Conservation (phyloP, 768 basidiomycete genomes). For the Mycena capillaripes region DNA sequence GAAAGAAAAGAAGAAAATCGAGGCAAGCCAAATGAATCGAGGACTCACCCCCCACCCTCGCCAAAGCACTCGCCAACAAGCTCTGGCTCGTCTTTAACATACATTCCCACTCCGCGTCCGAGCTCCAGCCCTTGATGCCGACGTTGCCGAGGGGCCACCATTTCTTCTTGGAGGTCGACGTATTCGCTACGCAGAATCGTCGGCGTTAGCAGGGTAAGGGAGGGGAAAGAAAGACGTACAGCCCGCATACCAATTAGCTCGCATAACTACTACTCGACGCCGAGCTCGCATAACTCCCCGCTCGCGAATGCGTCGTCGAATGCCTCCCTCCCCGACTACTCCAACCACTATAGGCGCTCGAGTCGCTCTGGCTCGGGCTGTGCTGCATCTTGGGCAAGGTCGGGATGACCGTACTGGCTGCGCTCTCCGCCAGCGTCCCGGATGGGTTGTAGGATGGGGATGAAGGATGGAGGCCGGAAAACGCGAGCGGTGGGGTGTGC, state of each 20-base stretch:
- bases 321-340: not conserved
- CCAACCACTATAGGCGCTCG: not conserved
- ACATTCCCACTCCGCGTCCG: no score
- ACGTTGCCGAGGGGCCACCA: no score
- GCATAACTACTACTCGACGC: constrained; percentile 5
- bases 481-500: constrained; percentile 66
- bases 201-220: no score
- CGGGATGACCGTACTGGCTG: not conserved
- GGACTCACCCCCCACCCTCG: constrained; percentile 72
- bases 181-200: no score
- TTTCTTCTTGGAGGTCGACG: no score
- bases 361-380: not conserved
- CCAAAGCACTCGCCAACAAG: constrained; percentile 75
- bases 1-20: constrained; percentile 1
- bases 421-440: not conserved
- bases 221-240: not conserved
- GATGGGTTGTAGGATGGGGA: not conserved
- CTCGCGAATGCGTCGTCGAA: constrained; percentile 2
- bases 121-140: no score
- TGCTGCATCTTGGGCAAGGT: not conserved
- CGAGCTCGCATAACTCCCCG: constrained; percentile 16
- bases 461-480: not conserved
- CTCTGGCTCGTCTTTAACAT: constrained; percentile 51
- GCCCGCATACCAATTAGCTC: constrained; percentile 13
- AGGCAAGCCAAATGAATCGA: constrained; percentile 38